Conservation (phyloP, 306 rosid species). For the Cajanus cajan region DNA sequence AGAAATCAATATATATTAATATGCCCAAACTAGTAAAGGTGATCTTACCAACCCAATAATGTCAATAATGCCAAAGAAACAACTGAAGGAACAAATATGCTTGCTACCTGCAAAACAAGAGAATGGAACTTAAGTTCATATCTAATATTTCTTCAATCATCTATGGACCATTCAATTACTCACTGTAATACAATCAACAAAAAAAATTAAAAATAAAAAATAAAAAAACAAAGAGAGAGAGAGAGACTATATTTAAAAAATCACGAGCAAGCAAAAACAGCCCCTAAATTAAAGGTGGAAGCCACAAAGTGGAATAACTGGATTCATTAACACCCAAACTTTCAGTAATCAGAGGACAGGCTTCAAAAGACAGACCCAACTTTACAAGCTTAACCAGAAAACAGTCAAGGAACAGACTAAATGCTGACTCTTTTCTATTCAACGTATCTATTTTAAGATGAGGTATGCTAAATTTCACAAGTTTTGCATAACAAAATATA, state of each 20-base stretch:
- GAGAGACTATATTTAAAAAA: neutral
- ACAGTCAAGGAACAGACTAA: neutral
- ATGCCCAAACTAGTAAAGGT: constrained; percentile 8
- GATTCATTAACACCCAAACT: constrained; percentile 8
- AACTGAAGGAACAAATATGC: constrained; percentile 91
- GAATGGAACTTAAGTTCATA: constrained; percentile 27
- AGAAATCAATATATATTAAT: neutral
- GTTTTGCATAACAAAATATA: neutral
- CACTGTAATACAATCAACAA: neutral
- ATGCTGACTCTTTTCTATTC: constrained; percentile 21
- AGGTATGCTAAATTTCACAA: neutral
- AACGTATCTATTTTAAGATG: neutral
- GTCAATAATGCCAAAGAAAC: constrained; percentile 78
- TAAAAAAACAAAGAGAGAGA: neutral
- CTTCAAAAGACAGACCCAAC: constrained; percentile 8
- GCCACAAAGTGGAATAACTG: neutral
- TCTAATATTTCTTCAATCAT: constrained; percentile 21
- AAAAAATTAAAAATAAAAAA: too few relatives aligned
- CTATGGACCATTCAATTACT: constrained; percentile 8
- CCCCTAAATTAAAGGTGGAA: neutral
- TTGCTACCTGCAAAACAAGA: constrained; percentile 74
- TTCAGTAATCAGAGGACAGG: constrained; percentile 4
- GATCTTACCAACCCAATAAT: constrained; percentile 74
- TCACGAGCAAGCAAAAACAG: neutral
- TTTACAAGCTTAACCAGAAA: constrained; percentile 16